Base-by-base conservation (phyloP, 148 eudicot species). In the Silene uniflora region DNA sequence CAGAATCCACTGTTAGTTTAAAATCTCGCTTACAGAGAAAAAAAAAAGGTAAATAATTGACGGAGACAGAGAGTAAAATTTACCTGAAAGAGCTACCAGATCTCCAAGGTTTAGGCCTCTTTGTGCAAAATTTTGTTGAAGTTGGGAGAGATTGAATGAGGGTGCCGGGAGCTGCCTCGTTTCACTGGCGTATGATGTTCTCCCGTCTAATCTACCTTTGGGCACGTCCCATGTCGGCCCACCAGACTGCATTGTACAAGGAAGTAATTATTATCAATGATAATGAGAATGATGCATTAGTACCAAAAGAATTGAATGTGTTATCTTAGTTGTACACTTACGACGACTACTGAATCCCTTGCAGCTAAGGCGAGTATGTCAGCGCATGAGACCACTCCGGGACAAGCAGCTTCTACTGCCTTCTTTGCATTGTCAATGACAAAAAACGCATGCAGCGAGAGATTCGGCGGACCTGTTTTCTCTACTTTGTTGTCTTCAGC, bases 61-160 rank as follows among this genome's bases (percentile, higher is more conserved):
- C 44, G 9, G 9, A 39, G 44, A 7, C 44, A 7, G 44, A 39
- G 10, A 39, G 10, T 39, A 7, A 5, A 39, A 17, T 39, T 81
- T 84, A 94, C 98, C 98, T 82, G 94, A 88, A 74, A 93, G 97
- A 65, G 98, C 98, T 25, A 89, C 97, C 11, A 93, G 83, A 79
- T 91, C 98, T 2, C 84, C 84, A 39, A 84, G 65, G 76, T 89
- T 83, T 42, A 91, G 90, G 44, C 98, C 97, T 80, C 94, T 88
- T 56, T 86, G 89, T 39, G 92, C 76, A 77, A 93, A 93, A 79
- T 83, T 88, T 74, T 89, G 90, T 79, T 93, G 89, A 75, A 93
- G 94, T 79, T 89, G 98, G 72, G 92, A 85, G n/a, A 91, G 76
- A 83, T 87, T 89, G 91, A 89, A 93, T 73, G 84, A 65, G 42